These are phyloP conservation scores for Mallotus japonicus DNA, from an alignment of 441 rosid species.

Conservation along the genomic window DNA sequence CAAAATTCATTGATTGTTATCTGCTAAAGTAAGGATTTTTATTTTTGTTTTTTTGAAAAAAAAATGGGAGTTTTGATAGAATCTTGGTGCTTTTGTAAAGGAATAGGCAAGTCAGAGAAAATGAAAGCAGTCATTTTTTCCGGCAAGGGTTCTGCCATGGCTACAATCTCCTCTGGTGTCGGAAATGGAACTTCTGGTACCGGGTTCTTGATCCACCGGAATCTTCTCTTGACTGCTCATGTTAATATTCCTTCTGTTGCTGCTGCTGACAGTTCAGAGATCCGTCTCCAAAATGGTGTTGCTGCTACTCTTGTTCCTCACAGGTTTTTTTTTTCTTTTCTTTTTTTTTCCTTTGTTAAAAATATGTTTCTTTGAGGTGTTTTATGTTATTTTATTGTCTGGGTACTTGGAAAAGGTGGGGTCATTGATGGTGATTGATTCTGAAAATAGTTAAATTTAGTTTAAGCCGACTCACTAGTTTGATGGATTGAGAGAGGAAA, in stretches of 20 bases:
- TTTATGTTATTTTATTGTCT: neutral
- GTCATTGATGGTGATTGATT: slow-evolving; percentile 1
- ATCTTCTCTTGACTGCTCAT: slow-evolving; percentile 86
- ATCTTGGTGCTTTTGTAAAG: slow-evolving; percentile 95
- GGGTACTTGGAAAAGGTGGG: neutral
- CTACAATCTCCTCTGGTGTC: slow-evolving; percentile 44
- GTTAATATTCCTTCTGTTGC: slow-evolving; percentile 73
- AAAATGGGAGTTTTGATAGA: slow-evolving; percentile 69
- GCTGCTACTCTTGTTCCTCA: slow-evolving; percentile 78
- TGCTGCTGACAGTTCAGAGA: slow-evolving; percentile 75
- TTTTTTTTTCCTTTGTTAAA: neutral
- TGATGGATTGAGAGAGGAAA: slow-evolving; percentile 2
- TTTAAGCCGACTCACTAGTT: neutral
- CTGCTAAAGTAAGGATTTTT: neutral
- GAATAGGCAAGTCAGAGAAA: slow-evolving; percentile 79
- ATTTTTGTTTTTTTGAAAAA: too few species aligned
- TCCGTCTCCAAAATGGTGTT: slow-evolving; percentile 73
- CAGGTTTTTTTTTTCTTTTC: slow-evolving; percentile 39
- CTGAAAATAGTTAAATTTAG: neutral
- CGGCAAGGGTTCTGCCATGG: slow-evolving; percentile 69
- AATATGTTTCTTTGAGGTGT: too few species aligned
- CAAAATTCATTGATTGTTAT: neutral
- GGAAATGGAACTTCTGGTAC: slow-evolving; percentile 51
- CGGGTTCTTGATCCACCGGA: slow-evolving; percentile 89
- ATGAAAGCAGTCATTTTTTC: slow-evolving; percentile 80